Evolutionary conservation across 2,329 filamentous ascomycete genomes (phyloP).

Genomic region (Aspergillus latus): DNA sequence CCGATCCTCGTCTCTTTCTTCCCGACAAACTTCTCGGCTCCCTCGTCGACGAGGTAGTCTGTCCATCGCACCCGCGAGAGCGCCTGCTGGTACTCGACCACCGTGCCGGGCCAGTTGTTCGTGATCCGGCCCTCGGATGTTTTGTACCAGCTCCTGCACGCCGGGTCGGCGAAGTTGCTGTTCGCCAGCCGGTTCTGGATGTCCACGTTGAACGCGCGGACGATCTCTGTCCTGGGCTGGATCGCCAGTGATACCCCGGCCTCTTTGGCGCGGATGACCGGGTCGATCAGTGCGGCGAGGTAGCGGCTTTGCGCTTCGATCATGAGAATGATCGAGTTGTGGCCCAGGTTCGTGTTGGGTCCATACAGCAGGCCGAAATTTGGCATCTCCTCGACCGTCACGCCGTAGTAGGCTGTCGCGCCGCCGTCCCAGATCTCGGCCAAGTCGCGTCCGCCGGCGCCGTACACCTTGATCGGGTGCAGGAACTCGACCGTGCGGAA

Average conservation of each 20-base stretch:
- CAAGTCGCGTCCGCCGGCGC: constrained; percentile 45
- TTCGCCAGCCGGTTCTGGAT: constrained; percentile 48
- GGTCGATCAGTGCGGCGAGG: constrained; percentile 51
- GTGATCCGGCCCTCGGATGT: constrained; percentile 54
- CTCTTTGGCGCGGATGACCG: constrained; percentile 49
- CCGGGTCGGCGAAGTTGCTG: constrained; percentile 55
- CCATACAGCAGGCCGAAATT: constrained; percentile 61
- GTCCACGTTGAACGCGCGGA: constrained; percentile 48
- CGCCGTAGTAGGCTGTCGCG: constrained; percentile 53
- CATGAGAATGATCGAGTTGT: constrained; percentile 61
- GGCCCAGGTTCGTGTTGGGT: constrained; percentile 57
- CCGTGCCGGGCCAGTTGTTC: constrained; percentile 58
- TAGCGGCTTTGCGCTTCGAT: constrained; percentile 60
- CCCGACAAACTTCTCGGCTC: constrained; percentile 22
- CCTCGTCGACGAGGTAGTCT: constrained; percentile 31
- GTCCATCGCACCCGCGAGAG: constrained; percentile 33
- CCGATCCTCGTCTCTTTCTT: constrained; percentile 28
- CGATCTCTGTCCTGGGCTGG: constrained; percentile 41
- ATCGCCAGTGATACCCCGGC: constrained; percentile 46
- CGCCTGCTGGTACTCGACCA: constrained; percentile 55
- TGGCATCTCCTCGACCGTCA: constrained; percentile 53
- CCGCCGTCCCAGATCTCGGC: constrained; percentile 56
- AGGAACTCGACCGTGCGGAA: constrained; percentile 61
- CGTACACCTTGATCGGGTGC: constrained; percentile 56
- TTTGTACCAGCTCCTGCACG: constrained; percentile 60